These are phyloP conservation scores for Suillus placidus DNA, from an alignment of 768 basidiomycete genomes.

Conservation along the genomic window DNA sequence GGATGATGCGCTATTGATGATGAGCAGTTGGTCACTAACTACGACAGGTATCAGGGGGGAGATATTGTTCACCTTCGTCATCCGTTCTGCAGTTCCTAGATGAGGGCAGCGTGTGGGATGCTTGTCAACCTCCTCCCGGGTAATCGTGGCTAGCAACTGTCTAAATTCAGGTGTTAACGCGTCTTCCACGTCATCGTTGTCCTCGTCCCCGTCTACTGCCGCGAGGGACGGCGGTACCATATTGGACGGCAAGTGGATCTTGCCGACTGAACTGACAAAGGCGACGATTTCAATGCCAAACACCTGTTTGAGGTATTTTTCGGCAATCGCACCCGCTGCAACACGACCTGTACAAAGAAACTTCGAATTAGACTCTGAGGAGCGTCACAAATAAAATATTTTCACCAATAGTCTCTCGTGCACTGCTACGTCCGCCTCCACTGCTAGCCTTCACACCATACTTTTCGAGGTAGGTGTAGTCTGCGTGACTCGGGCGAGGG, in stretches of 20 bases:
- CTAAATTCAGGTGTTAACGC: slow-evolving; percentile 83
- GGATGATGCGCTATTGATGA: slow-evolving; percentile 76
- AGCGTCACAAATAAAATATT: background rate
- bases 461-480: slow-evolving; percentile 97
- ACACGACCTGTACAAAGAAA: slow-evolving; percentile 69
- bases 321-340: slow-evolving; percentile 97
- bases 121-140: slow-evolving; percentile 87
- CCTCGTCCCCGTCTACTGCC: slow-evolving; percentile 50
- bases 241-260: slow-evolving; percentile 74
- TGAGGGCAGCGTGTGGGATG: slow-evolving; percentile 91
- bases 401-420: slow-evolving; percentile 95
- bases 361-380: background rate
- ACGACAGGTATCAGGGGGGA: slow-evolving; percentile 39
- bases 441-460: slow-evolving; percentile 97
- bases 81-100: slow-evolving; percentile 81
- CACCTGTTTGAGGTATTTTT: slow-evolving; percentile 86
- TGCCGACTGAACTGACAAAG: slow-evolving; percentile 96
- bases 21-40: slow-evolving; percentile 16
- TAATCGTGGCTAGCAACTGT: slow-evolving; percentile 73
- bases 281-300: slow-evolving; percentile 95
- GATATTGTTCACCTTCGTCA: slow-evolving; percentile 70
- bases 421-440: slow-evolving; percentile 93
- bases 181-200: slow-evolving; percentile 67
- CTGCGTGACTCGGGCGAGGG: slow-evolving; percentile 96
- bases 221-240: slow-evolving; percentile 44